Percentiles rank a stretch among this genome's conserved stretches.
Conservation (phyloP, 192 early-diverging fungal genomes). For the Phlyctochytrium arcticum region DNA sequence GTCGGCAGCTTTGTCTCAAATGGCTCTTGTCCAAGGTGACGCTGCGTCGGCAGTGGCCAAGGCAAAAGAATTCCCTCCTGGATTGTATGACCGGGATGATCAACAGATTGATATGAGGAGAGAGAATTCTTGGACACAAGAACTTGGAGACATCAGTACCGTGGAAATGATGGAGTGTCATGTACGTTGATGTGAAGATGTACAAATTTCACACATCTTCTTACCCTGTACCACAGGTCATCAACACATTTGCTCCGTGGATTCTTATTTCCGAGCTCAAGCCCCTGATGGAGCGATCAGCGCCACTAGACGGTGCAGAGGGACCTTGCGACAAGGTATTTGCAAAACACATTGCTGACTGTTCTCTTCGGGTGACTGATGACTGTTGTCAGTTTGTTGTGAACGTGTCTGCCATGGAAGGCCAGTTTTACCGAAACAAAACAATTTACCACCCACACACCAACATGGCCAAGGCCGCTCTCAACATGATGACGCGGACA, state of each 20-base stretch:
- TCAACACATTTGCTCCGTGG: constrained; percentile 59
- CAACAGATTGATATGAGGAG: constrained; percentile 51
- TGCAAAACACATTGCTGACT: constrained; percentile 8
- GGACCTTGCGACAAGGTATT: constrained; percentile 32
- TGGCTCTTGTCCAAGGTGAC: constrained; percentile 35
- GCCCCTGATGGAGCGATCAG: constrained; percentile 37
- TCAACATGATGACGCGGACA: constrained; percentile 61
- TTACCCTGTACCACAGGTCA: too few relatives aligned
- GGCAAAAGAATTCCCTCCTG: constrained; percentile 35
- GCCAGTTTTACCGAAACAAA: constrained; percentile 56
- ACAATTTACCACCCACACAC: constrained; percentile 27
- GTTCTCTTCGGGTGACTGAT: constrained; percentile 5
- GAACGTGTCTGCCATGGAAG: constrained; percentile 57
- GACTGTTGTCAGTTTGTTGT: constrained; percentile 42
- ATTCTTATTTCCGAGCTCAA: constrained; percentile 49
- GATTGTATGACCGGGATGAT: constrained; percentile 48
- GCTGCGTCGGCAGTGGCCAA: not conserved
- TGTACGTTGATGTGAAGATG: not conserved
- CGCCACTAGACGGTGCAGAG: constrained; percentile 8
- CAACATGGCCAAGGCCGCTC: constrained; percentile 29
- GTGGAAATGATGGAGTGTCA: constrained; percentile 61
- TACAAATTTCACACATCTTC: too few relatives aligned
- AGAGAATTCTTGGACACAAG: constrained; percentile 48
- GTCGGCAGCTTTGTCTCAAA: constrained; percentile 43
- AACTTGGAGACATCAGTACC: constrained; percentile 46